phyloP scores from a whole-genome alignment of 805 yeast genomes.

The Kodamaea hsintzibuensis region DNA sequence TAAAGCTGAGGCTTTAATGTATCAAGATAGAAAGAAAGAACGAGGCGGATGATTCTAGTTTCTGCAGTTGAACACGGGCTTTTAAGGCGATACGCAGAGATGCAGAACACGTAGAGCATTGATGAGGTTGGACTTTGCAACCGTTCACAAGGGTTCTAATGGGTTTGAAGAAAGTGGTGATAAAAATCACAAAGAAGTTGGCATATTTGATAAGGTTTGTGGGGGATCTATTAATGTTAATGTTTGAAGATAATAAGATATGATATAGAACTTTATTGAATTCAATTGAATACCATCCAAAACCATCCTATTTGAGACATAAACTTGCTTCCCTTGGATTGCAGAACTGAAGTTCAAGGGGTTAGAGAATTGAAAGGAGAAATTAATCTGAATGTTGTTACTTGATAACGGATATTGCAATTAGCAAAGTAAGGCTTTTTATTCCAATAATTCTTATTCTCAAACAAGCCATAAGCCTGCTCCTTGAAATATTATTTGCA shows the following conservation, averaged over 20 bases:
- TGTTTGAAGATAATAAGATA: no score
- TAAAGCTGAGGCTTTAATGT: no score
- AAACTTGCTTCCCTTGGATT: background rate
- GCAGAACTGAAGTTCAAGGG: no score
- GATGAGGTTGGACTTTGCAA: background rate
- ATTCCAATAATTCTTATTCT: background rate
- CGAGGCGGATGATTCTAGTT: background rate
- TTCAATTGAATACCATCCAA: no score
- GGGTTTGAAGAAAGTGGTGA: no score
- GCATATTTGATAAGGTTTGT: background rate
- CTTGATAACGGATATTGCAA: background rate
- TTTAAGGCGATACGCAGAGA: background rate
- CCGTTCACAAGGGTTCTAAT: no score
- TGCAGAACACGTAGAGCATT: no score
- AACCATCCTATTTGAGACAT: background rate
- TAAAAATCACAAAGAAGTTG: background rate
- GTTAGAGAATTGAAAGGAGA: background rate
- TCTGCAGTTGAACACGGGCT: background rate
- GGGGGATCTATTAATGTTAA: no score
- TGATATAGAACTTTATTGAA: no score
- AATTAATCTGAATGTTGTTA: background rate
- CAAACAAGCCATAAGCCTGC: no score
- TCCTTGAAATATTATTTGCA: no score
- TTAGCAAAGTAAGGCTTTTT: background rate
- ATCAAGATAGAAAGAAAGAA: background rate